phyloP scores from a whole-genome alignment of 2,329 filamentous ascomycete genomes.

The Escovopsis sp. region DNA sequence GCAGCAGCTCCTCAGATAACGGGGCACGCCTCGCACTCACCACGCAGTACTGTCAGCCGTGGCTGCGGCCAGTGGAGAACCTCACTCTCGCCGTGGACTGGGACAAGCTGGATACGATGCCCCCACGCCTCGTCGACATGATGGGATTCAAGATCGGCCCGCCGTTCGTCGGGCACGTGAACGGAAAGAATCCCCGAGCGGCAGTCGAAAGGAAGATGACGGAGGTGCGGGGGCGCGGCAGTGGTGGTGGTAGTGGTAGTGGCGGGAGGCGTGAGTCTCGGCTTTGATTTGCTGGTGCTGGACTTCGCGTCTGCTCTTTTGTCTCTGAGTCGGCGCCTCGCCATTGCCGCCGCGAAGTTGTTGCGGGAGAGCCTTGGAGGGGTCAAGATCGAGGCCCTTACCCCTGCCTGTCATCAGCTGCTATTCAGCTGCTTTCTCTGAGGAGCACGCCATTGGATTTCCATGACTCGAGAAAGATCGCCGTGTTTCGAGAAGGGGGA shows the following conservation, averaged over 20 bases:
- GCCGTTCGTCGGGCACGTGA: constrained; percentile 11
- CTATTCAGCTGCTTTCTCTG: too few relatives aligned
- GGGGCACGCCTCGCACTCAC: constrained; percentile 19
- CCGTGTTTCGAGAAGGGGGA: too few relatives aligned
- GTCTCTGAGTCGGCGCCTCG: too few relatives aligned
- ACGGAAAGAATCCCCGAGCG: constrained; percentile 10
- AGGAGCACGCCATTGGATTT: too few relatives aligned
- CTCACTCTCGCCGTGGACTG: constrained; percentile 19
- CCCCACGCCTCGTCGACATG: constrained; percentile 11
- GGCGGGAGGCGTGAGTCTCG: too few relatives aligned
- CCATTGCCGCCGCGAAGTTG: too few relatives aligned
- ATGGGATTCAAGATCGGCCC: constrained; percentile 11
- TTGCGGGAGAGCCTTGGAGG: too few relatives aligned
- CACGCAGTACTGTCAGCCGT: constrained; percentile 26
- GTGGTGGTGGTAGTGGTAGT: neutral
- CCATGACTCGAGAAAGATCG: too few relatives aligned
- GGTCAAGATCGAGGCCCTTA: too few relatives aligned
- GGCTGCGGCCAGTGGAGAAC: constrained; percentile 22
- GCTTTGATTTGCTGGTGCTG: too few relatives aligned
- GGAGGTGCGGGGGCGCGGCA: constrained; percentile 4
- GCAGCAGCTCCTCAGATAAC: constrained; percentile 14
- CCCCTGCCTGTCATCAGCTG: too few relatives aligned
- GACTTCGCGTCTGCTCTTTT: too few relatives aligned
- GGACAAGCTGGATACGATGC: constrained; percentile 10
- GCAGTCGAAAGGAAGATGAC: constrained; percentile 6